Percentiles rank a stretch among this genome's conserved stretches.
phyloP scores from a whole-genome alignment of 2,329 filamentous ascomycete genomes.

The Penicillium decumbens region DNA sequence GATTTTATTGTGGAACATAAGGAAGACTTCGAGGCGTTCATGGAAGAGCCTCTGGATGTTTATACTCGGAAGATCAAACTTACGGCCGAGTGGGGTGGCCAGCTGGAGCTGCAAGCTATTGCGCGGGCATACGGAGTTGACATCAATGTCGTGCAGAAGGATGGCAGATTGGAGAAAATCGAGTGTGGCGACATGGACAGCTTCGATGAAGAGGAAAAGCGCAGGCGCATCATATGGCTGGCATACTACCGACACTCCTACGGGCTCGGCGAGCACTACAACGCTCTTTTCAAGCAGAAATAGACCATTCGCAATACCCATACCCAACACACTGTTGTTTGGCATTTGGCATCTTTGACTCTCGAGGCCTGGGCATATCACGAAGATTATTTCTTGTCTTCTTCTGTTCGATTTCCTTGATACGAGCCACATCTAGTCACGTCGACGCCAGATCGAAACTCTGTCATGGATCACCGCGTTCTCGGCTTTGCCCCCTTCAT shows the following conservation, averaged over 20 bases:
- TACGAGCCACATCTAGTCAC: conserved; percentile 18
- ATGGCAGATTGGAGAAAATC: conserved; percentile 74
- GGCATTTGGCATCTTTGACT: neutral
- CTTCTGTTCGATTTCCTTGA: neutral
- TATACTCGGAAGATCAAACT: conserved; percentile 75
- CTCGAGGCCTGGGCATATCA: neutral
- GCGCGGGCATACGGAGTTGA: conserved; percentile 73
- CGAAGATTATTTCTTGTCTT: neutral
- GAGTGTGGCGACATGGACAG: conserved; percentile 46
- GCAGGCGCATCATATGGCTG: conserved; percentile 69
- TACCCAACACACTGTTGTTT: neutral
- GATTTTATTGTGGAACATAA: conserved; percentile 68
- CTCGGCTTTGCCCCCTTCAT: conserved; percentile 49
- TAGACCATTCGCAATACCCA: conserved; percentile 13
- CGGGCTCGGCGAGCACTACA: conserved; percentile 95
- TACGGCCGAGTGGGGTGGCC: conserved; percentile 93
- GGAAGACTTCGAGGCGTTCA: conserved; percentile 79
- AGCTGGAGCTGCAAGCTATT: conserved; percentile 82
- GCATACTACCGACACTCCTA: conserved; percentile 94
- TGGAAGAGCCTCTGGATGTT: conserved; percentile 70
- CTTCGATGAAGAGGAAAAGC: conserved; percentile 41
- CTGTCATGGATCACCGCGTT: conserved; percentile 41
- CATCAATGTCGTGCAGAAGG: conserved; percentile 77
- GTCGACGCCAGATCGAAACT: conserved; percentile 43
- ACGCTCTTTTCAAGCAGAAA: conserved; percentile 62